A percentile compares a stretch with the other conserved stretches of the same genome.
phyloP scores from a whole-genome alignment of 768 basidiomycete species.

The Pulveroboletus ravenelii region DNA sequence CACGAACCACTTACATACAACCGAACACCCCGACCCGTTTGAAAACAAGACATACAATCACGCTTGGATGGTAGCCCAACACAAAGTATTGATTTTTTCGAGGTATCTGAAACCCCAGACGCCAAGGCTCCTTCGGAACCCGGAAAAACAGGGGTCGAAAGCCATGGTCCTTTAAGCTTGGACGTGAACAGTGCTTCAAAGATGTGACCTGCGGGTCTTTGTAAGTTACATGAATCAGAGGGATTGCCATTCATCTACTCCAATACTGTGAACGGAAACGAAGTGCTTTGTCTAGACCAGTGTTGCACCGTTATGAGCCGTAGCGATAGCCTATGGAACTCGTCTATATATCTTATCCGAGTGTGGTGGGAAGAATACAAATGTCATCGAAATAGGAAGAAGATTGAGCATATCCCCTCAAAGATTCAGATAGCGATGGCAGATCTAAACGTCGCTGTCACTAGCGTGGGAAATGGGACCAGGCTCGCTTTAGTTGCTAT shows the following conservation, averaged over 20 bases:
- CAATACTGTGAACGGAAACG: not conserved
- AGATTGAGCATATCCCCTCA: not conserved
- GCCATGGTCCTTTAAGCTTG: not conserved
- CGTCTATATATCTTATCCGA: constrained; percentile 7
- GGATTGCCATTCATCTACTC: not conserved
- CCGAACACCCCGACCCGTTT: no score
- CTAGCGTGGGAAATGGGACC: constrained; percentile 30
- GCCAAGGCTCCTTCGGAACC: not conserved
- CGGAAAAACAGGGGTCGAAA: not conserved
- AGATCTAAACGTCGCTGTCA: not conserved
- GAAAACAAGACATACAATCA: no score
- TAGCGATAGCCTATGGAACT: not conserved
- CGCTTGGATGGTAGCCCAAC: no score
- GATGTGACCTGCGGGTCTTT: not conserved
- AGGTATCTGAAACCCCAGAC: no score
- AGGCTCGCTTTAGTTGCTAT: constrained; percentile 69
- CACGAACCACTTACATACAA: no score
- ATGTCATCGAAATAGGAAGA: constrained; percentile 1
- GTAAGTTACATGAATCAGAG: not conserved
- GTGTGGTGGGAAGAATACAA: constrained; percentile 1
- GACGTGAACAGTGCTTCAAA: not conserved
- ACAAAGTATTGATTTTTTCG: not conserved
- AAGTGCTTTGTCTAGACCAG: constrained; percentile 1
- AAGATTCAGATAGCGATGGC: not conserved
- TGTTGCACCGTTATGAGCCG: no score